phyloP scores from a whole-genome alignment of 176 grass and related monocot species.

The Themeda triandra region DNA sequence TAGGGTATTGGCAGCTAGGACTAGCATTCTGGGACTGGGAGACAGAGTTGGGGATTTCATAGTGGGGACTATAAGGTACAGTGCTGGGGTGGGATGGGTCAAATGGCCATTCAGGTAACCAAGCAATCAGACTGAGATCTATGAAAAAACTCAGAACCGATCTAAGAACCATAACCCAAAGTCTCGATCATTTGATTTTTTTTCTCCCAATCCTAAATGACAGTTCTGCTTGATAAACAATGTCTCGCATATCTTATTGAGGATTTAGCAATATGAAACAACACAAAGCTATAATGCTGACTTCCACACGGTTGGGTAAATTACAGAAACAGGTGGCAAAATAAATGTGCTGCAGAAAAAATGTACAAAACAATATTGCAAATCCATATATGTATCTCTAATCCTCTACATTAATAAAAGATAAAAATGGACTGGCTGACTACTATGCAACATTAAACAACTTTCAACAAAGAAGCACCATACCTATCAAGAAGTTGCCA shows the following conservation, averaged over 20 bases:
- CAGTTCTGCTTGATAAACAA: not conserved
- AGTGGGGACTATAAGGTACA: not conserved
- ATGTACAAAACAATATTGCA: not conserved
- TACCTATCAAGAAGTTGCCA: constrained; percentile 97
- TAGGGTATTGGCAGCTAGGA: not conserved
- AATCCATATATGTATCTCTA: not conserved
- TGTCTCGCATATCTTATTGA: not conserved
- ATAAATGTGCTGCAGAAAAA: not conserved
- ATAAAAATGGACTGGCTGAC: not conserved
- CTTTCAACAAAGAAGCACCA: not conserved
- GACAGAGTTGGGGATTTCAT: not conserved
- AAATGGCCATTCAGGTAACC: not conserved
- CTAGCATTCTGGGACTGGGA: not conserved
- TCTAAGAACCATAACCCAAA: not conserved
- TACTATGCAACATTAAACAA: constrained; percentile 17
- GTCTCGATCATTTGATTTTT: not conserved
- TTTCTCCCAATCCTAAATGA: not conserved
- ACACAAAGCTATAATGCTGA: not conserved
- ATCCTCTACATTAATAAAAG: not conserved
- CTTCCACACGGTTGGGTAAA: constrained; percentile 1
- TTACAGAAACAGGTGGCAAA: not conserved
- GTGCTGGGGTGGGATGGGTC: not conserved
- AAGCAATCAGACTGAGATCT: not conserved
- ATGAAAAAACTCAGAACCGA: not conserved
- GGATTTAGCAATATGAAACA: constrained; percentile 2